Conservation (phyloP, 2,329 filamentous ascomycete species). For the Aspergillus luchuensis region DNA sequence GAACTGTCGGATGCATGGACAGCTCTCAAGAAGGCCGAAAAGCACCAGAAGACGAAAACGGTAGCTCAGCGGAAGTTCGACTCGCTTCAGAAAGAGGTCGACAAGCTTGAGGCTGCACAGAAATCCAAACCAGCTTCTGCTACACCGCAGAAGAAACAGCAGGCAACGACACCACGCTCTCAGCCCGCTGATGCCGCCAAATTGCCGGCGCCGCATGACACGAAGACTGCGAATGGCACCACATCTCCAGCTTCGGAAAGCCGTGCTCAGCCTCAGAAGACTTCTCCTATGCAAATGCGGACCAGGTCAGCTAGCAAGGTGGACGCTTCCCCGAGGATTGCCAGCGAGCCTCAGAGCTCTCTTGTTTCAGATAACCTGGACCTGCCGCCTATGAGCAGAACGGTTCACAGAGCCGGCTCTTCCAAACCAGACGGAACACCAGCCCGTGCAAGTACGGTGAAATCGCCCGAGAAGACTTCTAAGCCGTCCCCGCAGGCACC, state of each 20-base stretch:
- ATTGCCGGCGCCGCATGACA: neutral
- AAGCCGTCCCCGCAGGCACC: neutral
- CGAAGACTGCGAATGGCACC: neutral
- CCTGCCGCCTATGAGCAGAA: neutral
- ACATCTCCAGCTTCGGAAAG: neutral
- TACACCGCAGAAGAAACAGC: conserved; percentile 1
- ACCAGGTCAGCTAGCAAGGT: neutral
- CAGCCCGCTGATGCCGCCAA: neutral
- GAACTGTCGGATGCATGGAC: neutral
- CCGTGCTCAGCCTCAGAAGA: neutral
- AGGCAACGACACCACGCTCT: neutral
- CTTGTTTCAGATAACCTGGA: neutral
- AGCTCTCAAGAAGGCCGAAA: neutral
- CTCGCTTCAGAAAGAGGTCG: conserved; percentile 10
- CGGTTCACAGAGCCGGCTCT: neutral
- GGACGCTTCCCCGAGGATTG: neutral
- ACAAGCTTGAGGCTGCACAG: conserved; percentile 16
- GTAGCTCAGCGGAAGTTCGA: conserved; percentile 1
- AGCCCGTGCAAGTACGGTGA: neutral
- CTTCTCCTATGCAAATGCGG: neutral
- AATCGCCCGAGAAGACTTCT: neutral
- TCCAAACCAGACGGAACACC: neutral
- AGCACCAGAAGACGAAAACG: neutral
- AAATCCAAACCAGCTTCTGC: neutral
- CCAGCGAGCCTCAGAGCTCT: conserved; percentile 2